Conservation (phyloP, 1,284 basidiomycete species). For the Psilocybe mexicana region DNA sequence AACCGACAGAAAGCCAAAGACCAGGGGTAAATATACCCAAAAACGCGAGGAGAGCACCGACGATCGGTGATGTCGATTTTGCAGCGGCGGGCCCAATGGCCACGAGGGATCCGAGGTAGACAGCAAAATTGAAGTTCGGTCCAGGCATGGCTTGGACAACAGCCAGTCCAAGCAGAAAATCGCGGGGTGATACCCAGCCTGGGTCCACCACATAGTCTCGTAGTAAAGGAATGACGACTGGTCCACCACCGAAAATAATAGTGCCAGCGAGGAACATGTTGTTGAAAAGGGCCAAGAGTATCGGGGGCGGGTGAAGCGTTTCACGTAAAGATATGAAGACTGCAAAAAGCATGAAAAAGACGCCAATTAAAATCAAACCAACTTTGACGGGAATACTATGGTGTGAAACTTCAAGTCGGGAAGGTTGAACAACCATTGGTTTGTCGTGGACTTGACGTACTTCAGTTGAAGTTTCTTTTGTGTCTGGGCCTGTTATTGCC, state of each 20-base stretch:
- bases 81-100: conserved; percentile 30
- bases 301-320: conserved; percentile 22
- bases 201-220: conserved; percentile 56
- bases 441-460: neutral
- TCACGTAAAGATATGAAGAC: conserved; percentile 31
- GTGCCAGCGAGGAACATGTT: conserved; percentile 41
- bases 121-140: conserved; percentile 61
- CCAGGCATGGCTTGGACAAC: conserved; percentile 55
- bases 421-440: neutral
- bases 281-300: conserved; percentile 33
- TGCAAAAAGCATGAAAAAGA: conserved; percentile 29
- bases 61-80: conserved; percentile 26
- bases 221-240: conserved; percentile 59
- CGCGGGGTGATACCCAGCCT: conserved; percentile 50
- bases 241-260: conserved; percentile 62
- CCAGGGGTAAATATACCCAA: conserved; percentile 53
- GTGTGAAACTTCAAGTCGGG: conserved; percentile 18
- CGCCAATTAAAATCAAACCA: conserved; percentile 26
- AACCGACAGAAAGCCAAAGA: conserved; percentile 48
- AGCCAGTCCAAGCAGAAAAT: conserved; percentile 60
- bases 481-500: neutral
- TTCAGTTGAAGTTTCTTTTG: neutral
- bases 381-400: conserved; percentile 29
- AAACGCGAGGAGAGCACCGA: conserved; percentile 50
- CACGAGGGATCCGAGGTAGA: conserved; percentile 53